Evolutionary conservation across 2,329 filamentous ascomycete species (phyloP), one percentile per base, ranked within the genome.

Genomic region (Fusarium keratoplasticum): DNA sequence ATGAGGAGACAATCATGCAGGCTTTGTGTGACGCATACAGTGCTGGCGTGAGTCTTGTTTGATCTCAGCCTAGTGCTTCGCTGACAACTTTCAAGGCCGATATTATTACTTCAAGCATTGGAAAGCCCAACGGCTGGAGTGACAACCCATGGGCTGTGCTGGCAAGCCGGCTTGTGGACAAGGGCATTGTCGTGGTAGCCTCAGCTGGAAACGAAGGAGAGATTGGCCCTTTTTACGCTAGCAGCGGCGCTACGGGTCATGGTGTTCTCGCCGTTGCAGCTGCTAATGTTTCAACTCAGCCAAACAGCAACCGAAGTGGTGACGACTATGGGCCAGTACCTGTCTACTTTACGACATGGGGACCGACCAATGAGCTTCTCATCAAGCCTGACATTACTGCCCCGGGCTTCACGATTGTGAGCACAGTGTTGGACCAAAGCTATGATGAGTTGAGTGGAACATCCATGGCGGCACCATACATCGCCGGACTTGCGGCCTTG

Each of bases 401-500:
- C 0, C 87, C 87, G 2, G 87, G 88, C 14, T 84, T 83, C 59
- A 80, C 84, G 33, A 88, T 90, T 55, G 81, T 87, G 63, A 88
- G 86, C 50, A 89, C 87, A 2, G 85, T 84, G 52, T 82, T 84
- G 2, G 79, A 84, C 27, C 80, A 81, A 27, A 73, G 67, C 11
- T 90, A 88, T 70, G 83, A 83, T 16, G 80, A 86, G 8, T 80
- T 87, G 63, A 86, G 84, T 52, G 89, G 89, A 52, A 90, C 89
- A 0, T 89, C 87, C 1, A 90, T 90, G 88, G 85, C 88, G 1
- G 85, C 85, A 6, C 88, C 88, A 0, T 88, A 88, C 66, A 82
- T 88, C 27, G 87, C 88, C 40, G 88, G 87, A 16, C 80, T 87
- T n/a, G 85, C 85, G 5, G 86, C 85, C 8, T 77, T 88, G 29